Percentiles rank a stretch among this genome's conserved stretches.
Conservation (phyloP, 1,284 basidiomycete genomes). For the Earliella scabrosa region DNA sequence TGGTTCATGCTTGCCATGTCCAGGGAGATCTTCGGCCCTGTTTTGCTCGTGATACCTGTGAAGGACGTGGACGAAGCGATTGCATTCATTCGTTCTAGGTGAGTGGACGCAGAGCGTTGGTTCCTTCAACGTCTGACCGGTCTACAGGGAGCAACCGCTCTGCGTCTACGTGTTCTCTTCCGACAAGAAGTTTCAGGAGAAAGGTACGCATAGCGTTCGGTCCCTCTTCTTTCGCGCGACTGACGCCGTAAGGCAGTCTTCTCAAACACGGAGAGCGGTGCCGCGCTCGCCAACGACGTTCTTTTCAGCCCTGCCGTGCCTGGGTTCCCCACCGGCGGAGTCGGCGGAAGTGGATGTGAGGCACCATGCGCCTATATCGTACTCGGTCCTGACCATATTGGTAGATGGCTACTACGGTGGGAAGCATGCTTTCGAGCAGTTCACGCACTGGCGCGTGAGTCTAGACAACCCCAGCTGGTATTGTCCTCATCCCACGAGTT, state of each 20-base stretch:
- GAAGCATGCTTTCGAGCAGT: slow-evolving; percentile 68
- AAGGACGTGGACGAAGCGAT: slow-evolving; percentile 75
- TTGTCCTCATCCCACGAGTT: slow-evolving; percentile 11
- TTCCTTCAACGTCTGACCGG: neutral
- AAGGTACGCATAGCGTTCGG: slow-evolving; percentile 43
- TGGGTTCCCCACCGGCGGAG: slow-evolving; percentile 72
- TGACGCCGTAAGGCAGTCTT: slow-evolving; percentile 49
- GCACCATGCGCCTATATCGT: too few relatives aligned
- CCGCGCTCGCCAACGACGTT: slow-evolving; percentile 68
- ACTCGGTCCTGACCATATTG: neutral
- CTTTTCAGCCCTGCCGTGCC: slow-evolving; percentile 60
- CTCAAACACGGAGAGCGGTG: slow-evolving; percentile 69
- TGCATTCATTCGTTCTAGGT: slow-evolving; percentile 51
- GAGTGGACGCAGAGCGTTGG: too few relatives aligned
- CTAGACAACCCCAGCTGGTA: slow-evolving; percentile 69
- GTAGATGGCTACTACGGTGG: slow-evolving; percentile 67
- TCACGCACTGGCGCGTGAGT: slow-evolving; percentile 66
- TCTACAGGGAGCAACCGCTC: slow-evolving; percentile 70
- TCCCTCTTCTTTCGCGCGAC: neutral
- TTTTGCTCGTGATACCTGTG: slow-evolving; percentile 77
- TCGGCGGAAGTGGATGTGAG: slow-evolving; percentile 74
- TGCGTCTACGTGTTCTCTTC: slow-evolving; percentile 78
- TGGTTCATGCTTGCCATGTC: neutral
- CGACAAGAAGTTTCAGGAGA: slow-evolving; percentile 60
- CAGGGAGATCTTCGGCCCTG: slow-evolving; percentile 43